phyloP scores from a whole-genome alignment of 164 flowering plant species.

The Pachysandra terminalis region DNA sequence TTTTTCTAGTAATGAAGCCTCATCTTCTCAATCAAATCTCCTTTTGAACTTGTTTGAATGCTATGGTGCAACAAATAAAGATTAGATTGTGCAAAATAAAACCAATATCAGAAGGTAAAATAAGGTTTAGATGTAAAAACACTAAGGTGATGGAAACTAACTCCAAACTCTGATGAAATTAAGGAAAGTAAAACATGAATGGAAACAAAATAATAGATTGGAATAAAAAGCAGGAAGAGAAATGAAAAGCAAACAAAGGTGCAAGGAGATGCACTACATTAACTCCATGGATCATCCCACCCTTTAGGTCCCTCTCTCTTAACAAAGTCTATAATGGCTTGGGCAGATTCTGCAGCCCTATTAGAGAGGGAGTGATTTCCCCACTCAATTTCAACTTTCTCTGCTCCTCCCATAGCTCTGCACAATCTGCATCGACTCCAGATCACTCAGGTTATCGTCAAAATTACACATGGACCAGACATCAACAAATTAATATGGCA shows the following conservation, averaged over 20 bases:
- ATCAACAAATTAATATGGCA: too few species aligned
- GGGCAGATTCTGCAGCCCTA: slow-evolving; percentile 74
- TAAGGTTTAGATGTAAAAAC: too few species aligned
- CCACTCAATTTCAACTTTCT: slow-evolving; percentile 79
- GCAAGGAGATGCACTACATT: slow-evolving; percentile 1
- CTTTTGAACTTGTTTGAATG: too few species aligned
- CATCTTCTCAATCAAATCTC: too few species aligned
- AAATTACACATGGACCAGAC: background rate
- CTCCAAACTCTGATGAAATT: too few species aligned
- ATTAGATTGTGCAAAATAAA: too few species aligned
- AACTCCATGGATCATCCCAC: slow-evolving; percentile 99
- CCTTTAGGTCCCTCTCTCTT: slow-evolving; percentile 87
- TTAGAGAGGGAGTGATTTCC: slow-evolving; percentile 97
- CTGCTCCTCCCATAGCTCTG: slow-evolving; percentile 80
- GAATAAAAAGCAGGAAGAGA: background rate
- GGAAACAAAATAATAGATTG: background rate
- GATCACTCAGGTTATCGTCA: background rate
- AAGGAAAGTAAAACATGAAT: background rate
- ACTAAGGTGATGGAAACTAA: too few species aligned
- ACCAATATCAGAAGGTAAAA: too few species aligned
- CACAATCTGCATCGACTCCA: slow-evolving; percentile 61
- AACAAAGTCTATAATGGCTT: slow-evolving; percentile 66
- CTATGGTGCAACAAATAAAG: too few species aligned
- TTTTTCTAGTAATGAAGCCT: too few species aligned
- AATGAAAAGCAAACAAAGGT: background rate